Evolutionary conservation across 768 basidiomycete species (phyloP), one percentile per base, ranked within the genome.

Genomic region (Hygrocybe coccinea): DNA sequence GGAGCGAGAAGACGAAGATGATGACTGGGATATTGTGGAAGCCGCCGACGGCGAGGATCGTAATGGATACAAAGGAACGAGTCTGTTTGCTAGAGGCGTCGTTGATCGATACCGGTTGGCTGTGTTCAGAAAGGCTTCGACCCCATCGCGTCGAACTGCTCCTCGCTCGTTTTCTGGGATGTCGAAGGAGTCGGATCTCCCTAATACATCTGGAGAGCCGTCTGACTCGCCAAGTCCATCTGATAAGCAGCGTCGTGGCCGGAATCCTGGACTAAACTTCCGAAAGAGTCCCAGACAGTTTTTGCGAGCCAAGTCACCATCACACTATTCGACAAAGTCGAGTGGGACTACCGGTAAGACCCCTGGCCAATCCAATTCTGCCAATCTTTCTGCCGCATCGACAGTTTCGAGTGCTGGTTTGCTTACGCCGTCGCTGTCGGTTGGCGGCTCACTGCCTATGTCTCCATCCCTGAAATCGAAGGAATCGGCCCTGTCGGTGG

Each of bases 1-100:
- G 50, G 76, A 75, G 64, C 72, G 75, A n/a, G 74, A 78, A 19
- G 79, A 80, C 19, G 83, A 86, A 52, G 91, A 92, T 50, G 88
- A 91, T 39, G 92, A 93, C 55, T 95, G 93, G 92, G 92, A 94
- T 79, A 82, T 94, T 59, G 79, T 95, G 57, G 89, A 92, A 63
- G 81, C 81, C 37, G 88, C 74, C 5, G 86, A 87, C 59, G 84
- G 83, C n/a, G 90, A 91, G 65, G 91, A 91, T 55, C 78, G 85
- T 57, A 92, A 93, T 58, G 90, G 91, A 15, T 74, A 85, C 22
- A 84, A 85, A 64, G 90, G 84, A 6, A 81, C 83, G 17, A 93
- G 86, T 65, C 78, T 94, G 37, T 94, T 93, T 65, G 87, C 92
- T 41, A 84, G 91, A n/a, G 92, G 92, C 5, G 89, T 94, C 47